Conservation (phyloP, 441 rosid genomes). For the Brassica hybrid region DNA sequence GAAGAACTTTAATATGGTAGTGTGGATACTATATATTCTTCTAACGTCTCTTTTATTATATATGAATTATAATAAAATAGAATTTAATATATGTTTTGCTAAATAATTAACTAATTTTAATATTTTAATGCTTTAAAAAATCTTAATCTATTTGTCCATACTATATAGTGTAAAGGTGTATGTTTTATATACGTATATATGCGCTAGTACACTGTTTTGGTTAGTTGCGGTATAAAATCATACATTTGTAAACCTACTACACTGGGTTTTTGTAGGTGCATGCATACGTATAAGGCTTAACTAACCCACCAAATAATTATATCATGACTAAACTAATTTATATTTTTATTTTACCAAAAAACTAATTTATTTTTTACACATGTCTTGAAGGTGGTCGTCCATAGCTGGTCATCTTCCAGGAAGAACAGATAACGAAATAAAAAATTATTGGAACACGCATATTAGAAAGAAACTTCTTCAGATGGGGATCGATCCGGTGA, state of each 20-base stretch:
- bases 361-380: not conserved
- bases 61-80: not conserved
- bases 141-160: not conserved
- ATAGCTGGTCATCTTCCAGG: constrained; percentile 75
- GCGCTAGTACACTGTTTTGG: not conserved
- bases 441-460: constrained; percentile 71
- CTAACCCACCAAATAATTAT: constrained; percentile 32
- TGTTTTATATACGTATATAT: not conserved
- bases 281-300: constrained; percentile 36
- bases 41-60: not conserved
- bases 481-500: constrained; percentile 69
- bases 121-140: not conserved
- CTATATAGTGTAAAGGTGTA: not conserved
- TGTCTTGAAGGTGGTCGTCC: constrained; percentile 62
- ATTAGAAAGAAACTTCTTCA: constrained; percentile 65
- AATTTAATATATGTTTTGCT: not conserved
- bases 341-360: not conserved
- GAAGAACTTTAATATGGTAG: not conserved
- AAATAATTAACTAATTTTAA: not conserved
- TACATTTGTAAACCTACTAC: constrained; percentile 27
- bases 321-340: not conserved
- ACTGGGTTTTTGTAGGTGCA: constrained; percentile 39
- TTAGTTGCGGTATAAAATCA: constrained; percentile 22
- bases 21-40: not conserved
- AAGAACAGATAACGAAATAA: constrained; percentile 68